Percentiles rank a stretch among this genome's conserved stretches.
These are phyloP conservation scores for Luffa acutangula DNA, from an alignment of 306 rosid genomes.

Conservation along the genomic window DNA sequence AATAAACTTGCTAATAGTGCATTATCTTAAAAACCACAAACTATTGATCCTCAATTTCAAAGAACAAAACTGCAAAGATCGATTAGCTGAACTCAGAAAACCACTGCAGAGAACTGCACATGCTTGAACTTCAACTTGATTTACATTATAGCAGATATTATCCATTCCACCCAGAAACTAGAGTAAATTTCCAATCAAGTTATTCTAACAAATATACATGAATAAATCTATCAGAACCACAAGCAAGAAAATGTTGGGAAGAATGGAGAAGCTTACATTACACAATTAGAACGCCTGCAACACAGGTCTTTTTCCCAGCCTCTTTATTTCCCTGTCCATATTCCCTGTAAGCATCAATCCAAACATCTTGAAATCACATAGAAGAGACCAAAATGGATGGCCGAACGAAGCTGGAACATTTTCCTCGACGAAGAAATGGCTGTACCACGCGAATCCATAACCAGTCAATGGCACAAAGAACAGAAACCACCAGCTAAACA, in stretches of 20 bases:
- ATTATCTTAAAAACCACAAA: neutral
- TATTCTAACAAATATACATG: neutral
- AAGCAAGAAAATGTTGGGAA: neutral
- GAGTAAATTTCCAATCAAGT: neutral
- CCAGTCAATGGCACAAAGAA: constrained; percentile 65
- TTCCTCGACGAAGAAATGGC: constrained; percentile 86
- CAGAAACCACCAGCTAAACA: constrained; percentile 77
- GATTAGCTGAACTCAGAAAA: neutral
- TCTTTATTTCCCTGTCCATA: constrained; percentile 96
- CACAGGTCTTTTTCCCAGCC: constrained; percentile 95
- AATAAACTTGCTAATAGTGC: neutral
- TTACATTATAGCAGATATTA: neutral
- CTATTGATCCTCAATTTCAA: neutral
- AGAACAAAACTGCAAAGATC: neutral
- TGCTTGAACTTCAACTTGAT: neutral
- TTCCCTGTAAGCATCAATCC: constrained; percentile 82
- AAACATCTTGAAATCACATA: constrained; percentile 87
- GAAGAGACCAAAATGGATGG: constrained; percentile 85
- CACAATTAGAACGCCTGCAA: constrained; percentile 46
- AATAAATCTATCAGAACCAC: neutral
- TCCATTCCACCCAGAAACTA: neutral
- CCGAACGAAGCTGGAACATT: constrained; percentile 81
- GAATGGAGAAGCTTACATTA: neutral
- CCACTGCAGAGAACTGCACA: neutral
- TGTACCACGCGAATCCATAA: constrained; percentile 94